A percentile compares a stretch with the other conserved stretches of the same genome.
Evolutionary conservation across 2,329 filamentous ascomycete genomes (phyloP).

Genomic region (Alternaria longipes): DNA sequence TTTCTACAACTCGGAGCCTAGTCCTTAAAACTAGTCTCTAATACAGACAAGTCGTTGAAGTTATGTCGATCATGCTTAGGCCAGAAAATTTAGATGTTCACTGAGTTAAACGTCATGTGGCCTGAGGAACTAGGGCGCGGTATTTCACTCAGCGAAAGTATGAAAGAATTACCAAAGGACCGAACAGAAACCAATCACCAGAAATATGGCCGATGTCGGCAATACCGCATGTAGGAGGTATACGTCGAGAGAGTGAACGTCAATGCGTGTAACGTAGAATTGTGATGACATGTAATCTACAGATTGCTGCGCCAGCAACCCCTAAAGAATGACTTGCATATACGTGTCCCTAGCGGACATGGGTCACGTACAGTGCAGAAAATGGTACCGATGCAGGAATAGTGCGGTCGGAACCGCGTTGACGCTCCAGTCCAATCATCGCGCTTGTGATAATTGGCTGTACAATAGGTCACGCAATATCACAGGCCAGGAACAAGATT

Average conservation of each 20-base stretch:
- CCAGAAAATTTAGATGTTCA: not conserved
- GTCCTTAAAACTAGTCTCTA: not conserved
- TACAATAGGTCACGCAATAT: not conserved
- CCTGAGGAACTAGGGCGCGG: not conserved
- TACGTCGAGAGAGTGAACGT: not conserved
- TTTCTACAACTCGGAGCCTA: not conserved
- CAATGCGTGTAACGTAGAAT: not conserved
- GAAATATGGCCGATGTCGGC: not conserved
- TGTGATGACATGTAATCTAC: not conserved
- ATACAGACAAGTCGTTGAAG: not conserved
- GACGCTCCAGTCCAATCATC: not conserved
- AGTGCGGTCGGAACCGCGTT: not conserved
- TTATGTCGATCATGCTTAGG: not conserved
- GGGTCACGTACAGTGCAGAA: too few relatives aligned
- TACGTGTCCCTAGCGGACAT: too few relatives aligned
- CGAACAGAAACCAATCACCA: too few relatives aligned
- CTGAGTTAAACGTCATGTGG: not conserved
- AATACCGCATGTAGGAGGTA: not conserved
- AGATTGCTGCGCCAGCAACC: not conserved
- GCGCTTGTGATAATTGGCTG: not conserved
- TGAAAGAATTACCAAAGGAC: too few relatives aligned
- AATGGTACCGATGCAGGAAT: not conserved
- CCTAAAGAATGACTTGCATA: too few relatives aligned
- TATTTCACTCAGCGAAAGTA: too few relatives aligned
- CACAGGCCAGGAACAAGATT: not conserved